A percentile compares a stretch with the other conserved stretches of the same genome.
phyloP scores from a whole-genome alignment of 176 grass and related monocot species.

The Canna indica region DNA sequence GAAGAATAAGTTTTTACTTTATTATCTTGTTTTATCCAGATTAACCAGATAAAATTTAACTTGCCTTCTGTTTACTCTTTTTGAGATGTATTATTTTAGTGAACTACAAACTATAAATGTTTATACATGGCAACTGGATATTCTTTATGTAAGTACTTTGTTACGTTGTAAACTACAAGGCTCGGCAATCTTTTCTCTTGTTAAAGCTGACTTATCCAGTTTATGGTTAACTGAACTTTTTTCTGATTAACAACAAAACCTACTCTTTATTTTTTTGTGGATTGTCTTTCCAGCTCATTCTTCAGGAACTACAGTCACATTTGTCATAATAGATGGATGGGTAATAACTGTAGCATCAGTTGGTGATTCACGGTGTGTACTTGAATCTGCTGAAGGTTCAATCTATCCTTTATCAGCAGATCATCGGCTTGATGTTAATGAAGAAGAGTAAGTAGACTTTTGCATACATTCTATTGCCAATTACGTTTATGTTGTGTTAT shows the following conservation, averaged over 20 bases:
- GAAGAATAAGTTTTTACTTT: no score
- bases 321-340: slow-evolving; percentile 93
- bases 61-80: not conserved
- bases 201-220: not conserved
- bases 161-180: not conserved
- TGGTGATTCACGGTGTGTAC: slow-evolving; percentile 82
- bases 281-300: slow-evolving; percentile 43
- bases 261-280: not conserved
- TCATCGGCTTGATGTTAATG: slow-evolving; percentile 77
- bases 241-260: no score
- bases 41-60: no score
- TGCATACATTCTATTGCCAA: slow-evolving; percentile 9
- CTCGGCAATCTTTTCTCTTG: not conserved
- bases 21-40: no score
- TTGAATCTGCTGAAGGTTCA: slow-evolving; percentile 75
- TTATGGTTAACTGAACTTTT: not conserved
- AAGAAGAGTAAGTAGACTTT: slow-evolving; percentile 59
- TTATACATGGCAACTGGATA: not conserved
- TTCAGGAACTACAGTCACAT: slow-evolving; percentile 84
- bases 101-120: not conserved
- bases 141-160: not conserved
- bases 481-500: not conserved
- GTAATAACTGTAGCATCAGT: slow-evolving; percentile 86
- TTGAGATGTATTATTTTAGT: not conserved
- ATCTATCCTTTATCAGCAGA: slow-evolving; percentile 71